Evolutionary conservation across 306 rosid species (phyloP), one percentile per base, ranked within the genome.

Genomic region (Gastrolobium villosum): DNA sequence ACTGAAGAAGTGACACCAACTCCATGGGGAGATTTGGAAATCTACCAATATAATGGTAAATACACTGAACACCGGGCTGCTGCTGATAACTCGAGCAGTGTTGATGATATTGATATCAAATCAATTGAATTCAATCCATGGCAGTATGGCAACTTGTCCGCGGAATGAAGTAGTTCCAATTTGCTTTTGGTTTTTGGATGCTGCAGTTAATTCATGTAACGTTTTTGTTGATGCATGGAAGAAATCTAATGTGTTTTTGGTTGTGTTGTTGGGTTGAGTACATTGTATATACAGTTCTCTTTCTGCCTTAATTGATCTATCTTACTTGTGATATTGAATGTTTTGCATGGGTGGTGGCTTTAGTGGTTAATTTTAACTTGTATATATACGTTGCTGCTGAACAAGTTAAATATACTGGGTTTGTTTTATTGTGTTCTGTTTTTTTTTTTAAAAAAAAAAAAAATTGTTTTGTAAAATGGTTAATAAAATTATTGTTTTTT

Each of bases 1-100:
- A 92, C 94, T 35, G 91, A 88, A 43, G 97, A 94, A 74, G 88
- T 89, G 72, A 68, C 91, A 40, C 3, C 94, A 70, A 94, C 98
- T 74, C 98, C 98, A 48, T 94, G 97, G 98, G 98, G 96, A 43
- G 96, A 94, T 68, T 82, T 92, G 88, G 97, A 94, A 89, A 82
- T 94, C 64, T 94, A 92, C 82, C 90, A 75, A 70, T 94, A 86
- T 54, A 94, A 92, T 46, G 90, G 92, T 68, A 88, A 84, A 82
- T 94, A 94, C 73, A 14, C 86, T 3, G 84, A 90, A 60, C 88
- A 89, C 76, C 92, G 83, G 30, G 89, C 91, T 71, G 81, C 85
- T 26, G 34, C 78, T 2, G 93, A 90, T 73, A 74, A 79, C 81
- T 89, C 91, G 0, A 82, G 78, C 75, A 70, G 86, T 46, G 6